These are phyloP conservation scores for Thalassiosira pacifica DNA, from an alignment of 352 stramenopile species.

Conservation along the genomic window DNA sequence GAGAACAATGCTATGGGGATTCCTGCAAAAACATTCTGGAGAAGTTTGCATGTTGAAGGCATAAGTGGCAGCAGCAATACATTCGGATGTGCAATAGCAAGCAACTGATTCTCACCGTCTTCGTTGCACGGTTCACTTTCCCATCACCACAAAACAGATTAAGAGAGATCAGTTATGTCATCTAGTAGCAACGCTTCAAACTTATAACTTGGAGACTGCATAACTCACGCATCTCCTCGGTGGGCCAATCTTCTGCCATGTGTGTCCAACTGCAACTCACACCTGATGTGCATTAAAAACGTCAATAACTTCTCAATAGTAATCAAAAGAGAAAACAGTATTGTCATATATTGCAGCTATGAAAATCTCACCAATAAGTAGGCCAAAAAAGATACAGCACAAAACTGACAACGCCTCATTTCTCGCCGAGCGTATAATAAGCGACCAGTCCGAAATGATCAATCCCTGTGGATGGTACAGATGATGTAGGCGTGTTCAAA, in stretches of 20 bases:
- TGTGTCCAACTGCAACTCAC: slow-evolving; percentile 30
- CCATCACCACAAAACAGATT: no score
- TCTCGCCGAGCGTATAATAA: slow-evolving; percentile 36
- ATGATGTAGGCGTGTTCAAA: no score
- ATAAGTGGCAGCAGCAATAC: no score
- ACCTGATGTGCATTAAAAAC: not conserved
- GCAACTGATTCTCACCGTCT: no score
- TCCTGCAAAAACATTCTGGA: slow-evolving; percentile 80
- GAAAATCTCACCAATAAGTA: slow-evolving; percentile 35
- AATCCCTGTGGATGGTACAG: no score
- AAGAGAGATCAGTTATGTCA: no score
- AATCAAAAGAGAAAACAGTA: not conserved
- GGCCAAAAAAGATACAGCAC: slow-evolving; percentile 54
- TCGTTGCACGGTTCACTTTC: no score
- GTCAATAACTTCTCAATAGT: not conserved
- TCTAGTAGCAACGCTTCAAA: no score
- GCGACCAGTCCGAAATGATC: slow-evolving; percentile 51
- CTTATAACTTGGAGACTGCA: no score
- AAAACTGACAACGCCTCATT: slow-evolving; percentile 54
- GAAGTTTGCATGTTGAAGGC: no score
- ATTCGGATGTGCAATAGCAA: no score
- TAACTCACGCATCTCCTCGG: slow-evolving; percentile 88
- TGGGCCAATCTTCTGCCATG: slow-evolving; percentile 64
- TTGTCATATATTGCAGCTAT: not conserved
- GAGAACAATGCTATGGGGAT: slow-evolving; percentile 86